phyloP scores from a whole-genome alignment of 2,329 filamentous ascomycete species.

The Akanthomyces muscarius region DNA sequence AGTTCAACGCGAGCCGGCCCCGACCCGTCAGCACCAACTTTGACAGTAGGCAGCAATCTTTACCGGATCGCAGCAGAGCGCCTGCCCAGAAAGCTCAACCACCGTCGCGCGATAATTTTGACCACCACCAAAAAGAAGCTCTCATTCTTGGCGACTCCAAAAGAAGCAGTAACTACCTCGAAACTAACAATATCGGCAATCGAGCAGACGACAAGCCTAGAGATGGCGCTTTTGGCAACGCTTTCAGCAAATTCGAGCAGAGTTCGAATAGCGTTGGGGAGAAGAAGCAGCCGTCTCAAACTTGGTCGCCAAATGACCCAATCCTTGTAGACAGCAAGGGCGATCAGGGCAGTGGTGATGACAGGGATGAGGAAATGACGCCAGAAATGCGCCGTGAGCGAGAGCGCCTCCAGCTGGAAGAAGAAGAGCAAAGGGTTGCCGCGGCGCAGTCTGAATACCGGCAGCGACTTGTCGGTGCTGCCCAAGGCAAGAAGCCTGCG shows the following conservation, averaged over 20 bases:
- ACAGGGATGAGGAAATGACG: constrained; percentile 66
- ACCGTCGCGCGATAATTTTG: not conserved
- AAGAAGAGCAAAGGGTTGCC: constrained; percentile 87
- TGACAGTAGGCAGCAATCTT: constrained; percentile 37
- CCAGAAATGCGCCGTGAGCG: constrained; percentile 88
- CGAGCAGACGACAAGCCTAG: constrained; percentile 54
- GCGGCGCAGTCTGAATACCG: constrained; percentile 86
- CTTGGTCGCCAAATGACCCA: not conserved
- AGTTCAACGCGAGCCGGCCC: constrained; percentile 40
- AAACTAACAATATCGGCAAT: not conserved
- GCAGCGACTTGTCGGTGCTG: constrained; percentile 59
- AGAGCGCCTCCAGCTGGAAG: constrained; percentile 73
- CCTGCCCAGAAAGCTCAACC: constrained; percentile 46
- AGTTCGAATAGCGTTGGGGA: constrained; percentile 44
- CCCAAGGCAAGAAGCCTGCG: constrained; percentile 33
- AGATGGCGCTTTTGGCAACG: constrained; percentile 84
- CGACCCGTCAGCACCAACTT: constrained; percentile 80
- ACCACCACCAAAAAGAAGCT: not conserved
- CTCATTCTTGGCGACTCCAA: not conserved
- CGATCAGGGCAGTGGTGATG: constrained; percentile 61
- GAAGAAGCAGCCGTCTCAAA: not conserved
- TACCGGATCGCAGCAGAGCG: constrained; percentile 51
- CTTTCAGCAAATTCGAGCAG: constrained; percentile 85
- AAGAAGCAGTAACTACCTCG: not conserved
- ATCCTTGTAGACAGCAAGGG: constrained; percentile 41